Evolutionary conservation across 352 stramenopile genomes (phyloP), one percentile per base, ranked within the genome.

Genomic region (Phytophthora pluvialis): DNA sequence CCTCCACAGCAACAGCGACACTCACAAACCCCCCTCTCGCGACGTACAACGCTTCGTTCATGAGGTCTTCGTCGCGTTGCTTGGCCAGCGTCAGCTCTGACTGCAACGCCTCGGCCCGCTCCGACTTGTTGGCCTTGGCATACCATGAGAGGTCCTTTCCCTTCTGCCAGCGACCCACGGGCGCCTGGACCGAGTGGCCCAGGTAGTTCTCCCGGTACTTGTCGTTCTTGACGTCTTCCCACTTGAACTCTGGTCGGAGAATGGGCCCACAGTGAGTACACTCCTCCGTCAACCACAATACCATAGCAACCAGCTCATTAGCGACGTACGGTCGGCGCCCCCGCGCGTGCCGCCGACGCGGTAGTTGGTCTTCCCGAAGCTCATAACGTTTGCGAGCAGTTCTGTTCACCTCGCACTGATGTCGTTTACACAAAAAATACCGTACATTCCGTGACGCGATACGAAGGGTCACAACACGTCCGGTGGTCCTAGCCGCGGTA

Each of bases 161-260:
- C 78, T 75, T 95, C 60, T 94, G 87, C 91, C 91, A 98, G 21
- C 89, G 80, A 28, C 90, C 91, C 26, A 98, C 89, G 12, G 91
- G 88, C 32, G 90, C 90, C 42, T 93, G 74, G 42, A 97, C 67
- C 51, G 88, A 97, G 64, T 97, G 83, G 18, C 91, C 91, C 31
- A 98, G 49, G 64, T 98, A 98, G 63, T 97, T 96, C 52, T 98
- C 91, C 21, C 91, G 81, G 63, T 98, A 94, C 72, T 97, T 95
- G 73, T 98, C 91, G 56, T 88, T 91, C 81, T 97, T 98, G 25
- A 98, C 91, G 71, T 98, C 91, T 26, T 98, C 91, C 90, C 91
- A 98, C 59, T 96, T 97, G 70, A 98, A 98, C 46, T 97, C 87
- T 93, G 54, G 11, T 8, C 25, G 16, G 39, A 51, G 44, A 73